These are phyloP conservation scores for Hysterium pulicare DNA, from an alignment of 2,329 filamentous ascomycete species.

Conservation along the genomic window DNA sequence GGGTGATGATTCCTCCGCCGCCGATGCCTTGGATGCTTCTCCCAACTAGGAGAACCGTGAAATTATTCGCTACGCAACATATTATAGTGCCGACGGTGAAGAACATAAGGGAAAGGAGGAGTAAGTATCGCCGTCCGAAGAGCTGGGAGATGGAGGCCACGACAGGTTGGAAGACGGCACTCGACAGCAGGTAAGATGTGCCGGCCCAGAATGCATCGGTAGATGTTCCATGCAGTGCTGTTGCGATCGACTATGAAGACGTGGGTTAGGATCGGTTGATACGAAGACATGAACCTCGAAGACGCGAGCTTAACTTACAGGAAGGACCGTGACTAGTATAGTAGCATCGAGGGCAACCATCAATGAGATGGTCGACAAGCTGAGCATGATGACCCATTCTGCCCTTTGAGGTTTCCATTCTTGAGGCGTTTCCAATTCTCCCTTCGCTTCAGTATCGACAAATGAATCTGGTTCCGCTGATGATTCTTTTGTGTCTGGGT, in stretches of 20 bases:
- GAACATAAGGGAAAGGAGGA: slow-evolving; percentile 39
- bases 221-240: not conserved
- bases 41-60: slow-evolving; percentile 45
- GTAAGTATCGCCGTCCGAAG: slow-evolving; percentile 44
- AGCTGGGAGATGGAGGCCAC: slow-evolving; percentile 45
- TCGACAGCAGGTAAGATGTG: slow-evolving; percentile 66
- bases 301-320: slow-evolving; percentile 39
- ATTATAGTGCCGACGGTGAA: slow-evolving; percentile 47
- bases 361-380: slow-evolving; percentile 44
- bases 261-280: too few species aligned
- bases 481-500: too few species aligned
- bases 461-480: too few species aligned
- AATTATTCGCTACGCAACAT: slow-evolving; percentile 40
- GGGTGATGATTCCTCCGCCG: slow-evolving; percentile 49
- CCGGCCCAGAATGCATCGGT: slow-evolving; percentile 63
- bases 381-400: slow-evolving; percentile 42
- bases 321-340: slow-evolving; percentile 45
- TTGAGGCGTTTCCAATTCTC: not conserved
- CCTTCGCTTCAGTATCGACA: not conserved
- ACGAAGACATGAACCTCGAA: too few species aligned
- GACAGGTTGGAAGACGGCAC: slow-evolving; percentile 58
- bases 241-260: not conserved
- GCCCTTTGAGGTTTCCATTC: slow-evolving; percentile 38
- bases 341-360: slow-evolving; percentile 51
- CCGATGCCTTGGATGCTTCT: slow-evolving; percentile 50